A percentile compares a stretch with the other conserved stretches of the same genome.
These are phyloP conservation scores for Aaosphaeria pasadenensis DNA, from an alignment of 2,329 filamentous ascomycete genomes.

Conservation along the genomic window DNA sequence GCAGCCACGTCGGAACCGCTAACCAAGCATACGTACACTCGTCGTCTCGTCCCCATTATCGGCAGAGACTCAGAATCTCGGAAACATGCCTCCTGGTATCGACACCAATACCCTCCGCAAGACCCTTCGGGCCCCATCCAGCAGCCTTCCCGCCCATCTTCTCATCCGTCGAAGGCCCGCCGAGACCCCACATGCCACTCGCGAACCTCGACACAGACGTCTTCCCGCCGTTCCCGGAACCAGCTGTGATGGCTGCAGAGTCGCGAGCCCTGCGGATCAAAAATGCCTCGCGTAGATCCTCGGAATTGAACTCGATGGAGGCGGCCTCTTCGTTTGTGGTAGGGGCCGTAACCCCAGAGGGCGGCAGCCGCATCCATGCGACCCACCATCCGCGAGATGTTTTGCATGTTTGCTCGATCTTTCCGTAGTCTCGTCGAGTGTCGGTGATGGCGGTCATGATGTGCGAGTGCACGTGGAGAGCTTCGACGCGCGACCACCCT, in stretches of 20 bases:
- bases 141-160: conserved; percentile 38
- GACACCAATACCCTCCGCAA: conserved; percentile 72
- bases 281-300: conserved; percentile 41
- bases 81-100: conserved; percentile 76
- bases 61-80: conserved; percentile 63
- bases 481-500: conserved; percentile 56
- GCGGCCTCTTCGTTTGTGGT: conserved; percentile 1
- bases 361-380: conserved; percentile 58
- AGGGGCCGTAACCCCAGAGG: conserved; percentile 11
- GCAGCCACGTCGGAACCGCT: no score
- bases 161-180: conserved; percentile 18
- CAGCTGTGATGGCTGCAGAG: conserved; percentile 12
- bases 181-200: conserved; percentile 34
- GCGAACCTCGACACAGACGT: conserved; percentile 21
- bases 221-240: conserved; percentile 4
- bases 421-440: conserved; percentile 42
- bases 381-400: conserved; percentile 66
- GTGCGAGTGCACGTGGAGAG: conserved; percentile 60
- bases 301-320: conserved; percentile 19
- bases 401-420: conserved; percentile 61
- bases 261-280: conserved; percentile 41
- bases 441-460: conserved; percentile 56
- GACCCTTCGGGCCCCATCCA: conserved; percentile 57
- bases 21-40: no score
- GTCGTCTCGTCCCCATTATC: conserved; percentile 12